Conservation (phyloP, 2,329 filamentous ascomycete species). For the Stromatinia cepivora region DNA sequence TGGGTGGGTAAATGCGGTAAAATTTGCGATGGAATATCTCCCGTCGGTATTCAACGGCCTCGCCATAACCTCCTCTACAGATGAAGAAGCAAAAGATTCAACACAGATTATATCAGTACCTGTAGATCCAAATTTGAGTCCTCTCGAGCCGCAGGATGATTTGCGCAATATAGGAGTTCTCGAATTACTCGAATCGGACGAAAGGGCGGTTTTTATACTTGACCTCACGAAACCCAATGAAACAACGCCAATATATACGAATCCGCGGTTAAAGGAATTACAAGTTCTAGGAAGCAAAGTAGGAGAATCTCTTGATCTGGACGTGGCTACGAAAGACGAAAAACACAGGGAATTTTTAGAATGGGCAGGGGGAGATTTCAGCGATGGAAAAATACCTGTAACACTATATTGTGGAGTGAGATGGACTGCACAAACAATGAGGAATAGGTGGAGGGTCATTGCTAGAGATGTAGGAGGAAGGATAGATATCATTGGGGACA, state of each 20-base stretch:
- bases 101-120: background rate
- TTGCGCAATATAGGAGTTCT: constrained; percentile 27
- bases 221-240: constrained; percentile 27
- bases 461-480: constrained; percentile 25
- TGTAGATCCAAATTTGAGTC: constrained; percentile 13
- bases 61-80: constrained; percentile 1
- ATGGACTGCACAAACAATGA: constrained; percentile 32
- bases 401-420: constrained; percentile 27
- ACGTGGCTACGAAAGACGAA: background rate
- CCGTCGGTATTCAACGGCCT: constrained; percentile 1
- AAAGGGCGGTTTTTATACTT: constrained; percentile 32
- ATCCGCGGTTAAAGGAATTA: constrained; percentile 25
- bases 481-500: background rate
- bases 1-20: background rate
- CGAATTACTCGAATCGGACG: constrained; percentile 33
- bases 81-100: constrained; percentile 6
- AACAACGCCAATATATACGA: constrained; percentile 29
- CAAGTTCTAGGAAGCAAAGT: constrained; percentile 14
- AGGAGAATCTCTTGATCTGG: background rate
- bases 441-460: constrained; percentile 33
- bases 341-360: constrained; percentile 11
- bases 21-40: constrained; percentile 17
- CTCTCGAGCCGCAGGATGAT: constrained; percentile 15
- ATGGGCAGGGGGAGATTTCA: background rate
- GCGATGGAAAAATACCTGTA: background rate